phyloP scores from a whole-genome alignment of 163 green algal species.

The Chlorella variabilis region DNA sequence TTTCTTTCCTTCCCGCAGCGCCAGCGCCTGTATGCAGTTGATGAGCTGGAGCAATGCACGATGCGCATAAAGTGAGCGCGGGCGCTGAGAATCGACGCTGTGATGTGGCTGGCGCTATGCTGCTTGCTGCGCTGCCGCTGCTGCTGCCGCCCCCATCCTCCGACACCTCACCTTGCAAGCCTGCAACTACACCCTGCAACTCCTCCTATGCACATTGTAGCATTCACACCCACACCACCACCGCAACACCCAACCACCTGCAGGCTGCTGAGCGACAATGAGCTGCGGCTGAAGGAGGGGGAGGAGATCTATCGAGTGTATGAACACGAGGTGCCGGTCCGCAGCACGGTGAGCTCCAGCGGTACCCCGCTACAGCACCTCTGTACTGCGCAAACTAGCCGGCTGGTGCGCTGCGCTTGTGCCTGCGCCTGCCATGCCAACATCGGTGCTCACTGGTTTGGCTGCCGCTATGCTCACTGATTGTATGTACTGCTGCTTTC shows the following conservation, averaged over 20 bases:
- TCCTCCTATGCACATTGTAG: too few species aligned
- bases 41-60: conserved; percentile 90
- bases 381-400: too few species aligned
- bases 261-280: conserved; percentile 35
- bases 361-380: too few species aligned
- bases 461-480: too few species aligned
- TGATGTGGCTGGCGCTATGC: too few species aligned
- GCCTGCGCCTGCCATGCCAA: too few species aligned
- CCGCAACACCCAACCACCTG: too few species aligned
- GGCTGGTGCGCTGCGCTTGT: too few species aligned
- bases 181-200: neutral
- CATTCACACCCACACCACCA: too few species aligned
- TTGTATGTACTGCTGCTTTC: too few species aligned
- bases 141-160: neutral
- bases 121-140: neutral
- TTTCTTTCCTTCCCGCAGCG: conserved; percentile 56
- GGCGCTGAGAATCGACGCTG: too few species aligned
- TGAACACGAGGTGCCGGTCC: conserved; percentile 60
- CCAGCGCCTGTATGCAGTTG: conserved; percentile 80
- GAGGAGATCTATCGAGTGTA: conserved; percentile 71
- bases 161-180: neutral
- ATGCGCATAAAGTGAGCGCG: conserved; percentile 65
- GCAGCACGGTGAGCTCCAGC: conserved; percentile 48
- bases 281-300: conserved; percentile 43
- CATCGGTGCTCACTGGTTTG: too few species aligned